Conservation (phyloP, 2,329 filamentous ascomycete species). For the Alternaria novae-zelandiae region DNA sequence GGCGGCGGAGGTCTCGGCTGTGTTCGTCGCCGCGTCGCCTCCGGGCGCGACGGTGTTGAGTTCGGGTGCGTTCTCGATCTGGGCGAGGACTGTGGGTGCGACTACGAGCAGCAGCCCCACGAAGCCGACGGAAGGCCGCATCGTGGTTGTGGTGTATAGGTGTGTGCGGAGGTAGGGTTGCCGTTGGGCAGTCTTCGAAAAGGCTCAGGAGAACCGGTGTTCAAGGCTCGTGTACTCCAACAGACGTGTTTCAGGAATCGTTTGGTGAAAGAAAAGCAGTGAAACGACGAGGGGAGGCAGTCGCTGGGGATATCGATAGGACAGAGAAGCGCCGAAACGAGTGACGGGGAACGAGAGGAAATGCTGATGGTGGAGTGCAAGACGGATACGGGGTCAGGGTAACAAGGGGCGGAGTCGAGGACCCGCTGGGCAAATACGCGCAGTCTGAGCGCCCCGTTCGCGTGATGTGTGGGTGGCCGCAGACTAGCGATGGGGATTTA, state of each 20-base stretch:
- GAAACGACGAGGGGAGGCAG: conserved; percentile 7
- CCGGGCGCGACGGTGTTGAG: conserved; percentile 33
- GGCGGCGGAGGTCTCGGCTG: conserved; percentile 17
- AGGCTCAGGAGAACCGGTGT: conserved; percentile 32
- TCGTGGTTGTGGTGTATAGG: conserved; percentile 24
- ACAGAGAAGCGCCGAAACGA: conserved; percentile 38
- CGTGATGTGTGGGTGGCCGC: conserved; percentile 12
- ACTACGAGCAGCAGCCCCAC: conserved; percentile 39
- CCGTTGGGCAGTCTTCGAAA: conserved; percentile 11
- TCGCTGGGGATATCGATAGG: conserved; percentile 20
- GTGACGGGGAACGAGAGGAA: conserved; percentile 38
- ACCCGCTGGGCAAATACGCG: conserved; percentile 22
- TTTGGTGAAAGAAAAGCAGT: conserved; percentile 17
- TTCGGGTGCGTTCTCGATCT: conserved; percentile 37
- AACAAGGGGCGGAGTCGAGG: conserved; percentile 31
- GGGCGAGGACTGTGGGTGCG: conserved; percentile 41
- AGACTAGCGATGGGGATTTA: conserved; percentile 31
- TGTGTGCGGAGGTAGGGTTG: conserved; percentile 13
- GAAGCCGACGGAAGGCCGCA: conserved; percentile 41
- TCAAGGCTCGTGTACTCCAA: conserved; percentile 16
- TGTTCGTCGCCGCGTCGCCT: conserved; percentile 23
- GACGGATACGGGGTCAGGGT: conserved; percentile 20
- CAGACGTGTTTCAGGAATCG: conserved; percentile 2
- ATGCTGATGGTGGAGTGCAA: conserved; percentile 29
- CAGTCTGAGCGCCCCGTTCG: conserved; percentile 21